These are phyloP conservation scores for Cladosporium oxysporum DNA, from an alignment of 2,329 filamentous ascomycete species.

Conservation along the genomic window DNA sequence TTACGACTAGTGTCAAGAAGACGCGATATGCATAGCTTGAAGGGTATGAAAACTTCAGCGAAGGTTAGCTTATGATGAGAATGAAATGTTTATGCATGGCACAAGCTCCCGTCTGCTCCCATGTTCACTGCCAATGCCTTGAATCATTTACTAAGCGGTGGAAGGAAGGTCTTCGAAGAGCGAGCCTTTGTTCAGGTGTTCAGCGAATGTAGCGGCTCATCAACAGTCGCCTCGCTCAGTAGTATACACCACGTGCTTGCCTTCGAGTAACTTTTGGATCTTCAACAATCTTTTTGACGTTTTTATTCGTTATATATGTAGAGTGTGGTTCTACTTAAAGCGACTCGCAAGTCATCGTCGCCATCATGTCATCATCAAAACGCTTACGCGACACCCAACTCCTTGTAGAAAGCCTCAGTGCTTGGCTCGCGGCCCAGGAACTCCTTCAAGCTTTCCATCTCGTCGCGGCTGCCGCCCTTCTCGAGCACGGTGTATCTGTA, in stretches of 20 bases:
- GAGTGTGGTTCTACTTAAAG: not conserved
- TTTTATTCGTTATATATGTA: not conserved
- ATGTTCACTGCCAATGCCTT: not conserved
- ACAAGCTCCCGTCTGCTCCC: not conserved
- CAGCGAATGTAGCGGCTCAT: too few relatives aligned
- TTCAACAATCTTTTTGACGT: not conserved
- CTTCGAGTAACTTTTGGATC: not conserved
- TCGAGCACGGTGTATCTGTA: conserved; percentile 79
- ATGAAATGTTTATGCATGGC: not conserved
- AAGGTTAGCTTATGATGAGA: not conserved
- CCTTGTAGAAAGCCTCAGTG: conserved; percentile 77
- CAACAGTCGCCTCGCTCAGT: too few relatives aligned
- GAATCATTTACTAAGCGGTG: not conserved
- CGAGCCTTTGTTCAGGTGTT: too few relatives aligned
- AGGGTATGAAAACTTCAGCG: not conserved
- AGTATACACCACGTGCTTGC: too few relatives aligned
- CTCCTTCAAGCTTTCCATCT: conserved; percentile 76
- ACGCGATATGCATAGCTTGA: not conserved
- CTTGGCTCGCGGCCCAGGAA: conserved; percentile 77
- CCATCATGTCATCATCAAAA: not conserved
- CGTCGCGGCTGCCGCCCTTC: conserved; percentile 74
- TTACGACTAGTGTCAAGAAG: not conserved
- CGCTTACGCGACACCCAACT: conserved; percentile 59
- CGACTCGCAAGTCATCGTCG: not conserved
- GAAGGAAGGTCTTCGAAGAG: not conserved